Percentiles rank a stretch among this genome's conserved stretches.
Evolutionary conservation across 1,284 basidiomycete genomes (phyloP).

Genomic region (Ustilago trichophora): DNA sequence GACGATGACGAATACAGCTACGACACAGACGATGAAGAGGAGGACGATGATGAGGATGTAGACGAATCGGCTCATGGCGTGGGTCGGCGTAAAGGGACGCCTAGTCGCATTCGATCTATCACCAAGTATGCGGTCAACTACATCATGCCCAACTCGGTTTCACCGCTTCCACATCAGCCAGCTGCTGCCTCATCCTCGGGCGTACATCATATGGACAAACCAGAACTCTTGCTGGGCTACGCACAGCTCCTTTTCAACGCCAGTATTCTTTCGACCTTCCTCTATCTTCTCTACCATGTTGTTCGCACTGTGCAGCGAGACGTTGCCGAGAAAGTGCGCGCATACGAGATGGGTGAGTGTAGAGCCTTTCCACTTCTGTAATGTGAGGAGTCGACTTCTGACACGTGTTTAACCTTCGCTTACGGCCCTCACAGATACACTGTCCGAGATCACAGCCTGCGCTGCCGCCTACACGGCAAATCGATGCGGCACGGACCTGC

Average conservation of each 20-base stretch:
- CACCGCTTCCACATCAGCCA: constrained; percentile 18
- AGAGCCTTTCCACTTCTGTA: no score
- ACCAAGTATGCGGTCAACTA: constrained; percentile 52
- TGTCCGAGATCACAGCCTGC: constrained; percentile 58
- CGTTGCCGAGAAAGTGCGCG: constrained; percentile 85
- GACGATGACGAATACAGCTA: constrained; percentile 19
- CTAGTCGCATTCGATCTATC: constrained; percentile 41
- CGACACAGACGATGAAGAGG: constrained; percentile 26
- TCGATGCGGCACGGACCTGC: constrained; percentile 56
- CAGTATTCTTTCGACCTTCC: constrained; percentile 81
- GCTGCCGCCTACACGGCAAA: constrained; percentile 49
- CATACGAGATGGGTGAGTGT: constrained; percentile 82
- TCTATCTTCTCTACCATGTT: constrained; percentile 85
- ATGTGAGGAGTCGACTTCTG: not conserved
- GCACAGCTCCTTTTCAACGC: constrained; percentile 93
- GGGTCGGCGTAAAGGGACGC: constrained; percentile 13
- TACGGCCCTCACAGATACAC: constrained; percentile 33
- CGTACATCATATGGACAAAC: constrained; percentile 42
- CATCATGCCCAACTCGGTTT: constrained; percentile 31
- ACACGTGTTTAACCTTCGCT: not conserved
- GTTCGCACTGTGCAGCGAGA: constrained; percentile 89
- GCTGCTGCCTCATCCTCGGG: not conserved
- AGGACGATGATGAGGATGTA: not conserved
- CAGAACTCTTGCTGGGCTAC: constrained; percentile 53
- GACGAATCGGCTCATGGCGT: no score